A percentile compares a stretch with the other conserved stretches of the same genome.
phyloP scores from a whole-genome alignment of 2,329 filamentous ascomycete species.

The Xylaria sp. region DNA sequence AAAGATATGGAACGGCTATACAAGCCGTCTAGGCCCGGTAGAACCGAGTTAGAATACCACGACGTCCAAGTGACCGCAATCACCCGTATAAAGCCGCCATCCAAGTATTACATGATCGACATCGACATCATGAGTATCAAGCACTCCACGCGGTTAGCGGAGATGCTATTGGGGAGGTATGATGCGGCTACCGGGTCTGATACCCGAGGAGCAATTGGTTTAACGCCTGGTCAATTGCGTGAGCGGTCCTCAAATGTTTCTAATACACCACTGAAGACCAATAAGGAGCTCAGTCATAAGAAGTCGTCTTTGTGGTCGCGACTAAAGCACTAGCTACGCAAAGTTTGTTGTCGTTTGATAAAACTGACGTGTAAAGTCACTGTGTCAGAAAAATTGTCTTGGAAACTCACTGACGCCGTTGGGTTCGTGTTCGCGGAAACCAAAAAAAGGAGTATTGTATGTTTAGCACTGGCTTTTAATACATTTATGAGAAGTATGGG shows the following conservation, averaged over 20 bases:
- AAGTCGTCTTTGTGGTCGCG: conserved; percentile 2
- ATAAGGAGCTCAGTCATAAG: background rate
- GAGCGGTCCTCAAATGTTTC: background rate
- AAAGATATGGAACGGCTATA: background rate
- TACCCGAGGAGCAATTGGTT: background rate
- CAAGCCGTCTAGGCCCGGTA: background rate
- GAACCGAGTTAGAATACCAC: background rate
- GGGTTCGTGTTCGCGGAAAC: no score
- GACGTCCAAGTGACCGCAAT: background rate
- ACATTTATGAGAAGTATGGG: no score
- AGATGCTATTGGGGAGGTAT: background rate
- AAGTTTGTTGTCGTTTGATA: no score
- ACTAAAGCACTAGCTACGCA: background rate
- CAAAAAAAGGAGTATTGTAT: no score
- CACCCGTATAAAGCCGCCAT: background rate
- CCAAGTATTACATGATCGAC: conserved; percentile 1
- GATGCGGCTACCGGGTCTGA: conserved; percentile 5
- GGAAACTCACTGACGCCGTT: no score
- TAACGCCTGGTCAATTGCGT: background rate
- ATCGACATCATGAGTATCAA: background rate
- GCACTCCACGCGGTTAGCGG: background rate
- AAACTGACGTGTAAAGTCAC: no score
- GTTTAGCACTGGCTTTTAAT: no score
- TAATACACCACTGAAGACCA: background rate
- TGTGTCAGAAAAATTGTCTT: background rate